Conservation (phyloP, 306 rosid genomes). For the Notholithocarpus densiflorus region DNA sequence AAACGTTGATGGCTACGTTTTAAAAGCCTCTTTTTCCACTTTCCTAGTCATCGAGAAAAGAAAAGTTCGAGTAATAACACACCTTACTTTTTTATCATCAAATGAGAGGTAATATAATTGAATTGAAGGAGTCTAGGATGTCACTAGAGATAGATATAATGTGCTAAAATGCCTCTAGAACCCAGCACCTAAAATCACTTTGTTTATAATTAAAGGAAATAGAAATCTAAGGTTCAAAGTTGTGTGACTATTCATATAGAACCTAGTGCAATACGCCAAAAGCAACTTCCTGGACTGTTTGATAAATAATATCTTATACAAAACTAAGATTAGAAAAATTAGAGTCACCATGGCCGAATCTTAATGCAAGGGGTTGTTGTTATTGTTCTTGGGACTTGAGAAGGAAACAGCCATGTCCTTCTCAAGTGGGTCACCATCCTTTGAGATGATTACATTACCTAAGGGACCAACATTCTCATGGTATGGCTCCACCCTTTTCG, state of each 20-base stretch:
- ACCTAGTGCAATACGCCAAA: slow-evolving; percentile 30
- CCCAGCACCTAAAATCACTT: neutral
- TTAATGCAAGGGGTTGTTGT: slow-evolving; percentile 26
- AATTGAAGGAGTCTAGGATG: slow-evolving; percentile 21
- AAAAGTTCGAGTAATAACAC: neutral
- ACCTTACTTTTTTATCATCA: neutral
- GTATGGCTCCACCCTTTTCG: slow-evolving; percentile 42
- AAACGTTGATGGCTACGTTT: slow-evolving; percentile 8
- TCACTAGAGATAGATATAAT: neutral
- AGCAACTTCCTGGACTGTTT: slow-evolving; percentile 22
- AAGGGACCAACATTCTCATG: slow-evolving; percentile 76
- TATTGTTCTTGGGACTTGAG: slow-evolving; percentile 38
- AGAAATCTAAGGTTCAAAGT: neutral
- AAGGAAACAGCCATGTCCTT: slow-evolving; percentile 48
- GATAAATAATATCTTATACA: slow-evolving; percentile 5
- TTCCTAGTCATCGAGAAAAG: slow-evolving; percentile 26
- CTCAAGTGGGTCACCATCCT: slow-evolving; percentile 59
- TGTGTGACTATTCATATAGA: neutral
- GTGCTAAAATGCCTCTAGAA: neutral
- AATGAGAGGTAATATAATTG: slow-evolving; percentile 22
- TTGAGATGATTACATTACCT: slow-evolving; percentile 40
- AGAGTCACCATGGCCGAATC: slow-evolving; percentile 19
- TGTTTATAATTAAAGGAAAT: neutral
- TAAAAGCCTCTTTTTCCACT: slow-evolving; percentile 23
- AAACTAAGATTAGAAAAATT: slow-evolving; percentile 11